Evolutionary conservation across 129 eudicot species (phyloP).

Genomic region (Kitagawia praeruptora): DNA sequence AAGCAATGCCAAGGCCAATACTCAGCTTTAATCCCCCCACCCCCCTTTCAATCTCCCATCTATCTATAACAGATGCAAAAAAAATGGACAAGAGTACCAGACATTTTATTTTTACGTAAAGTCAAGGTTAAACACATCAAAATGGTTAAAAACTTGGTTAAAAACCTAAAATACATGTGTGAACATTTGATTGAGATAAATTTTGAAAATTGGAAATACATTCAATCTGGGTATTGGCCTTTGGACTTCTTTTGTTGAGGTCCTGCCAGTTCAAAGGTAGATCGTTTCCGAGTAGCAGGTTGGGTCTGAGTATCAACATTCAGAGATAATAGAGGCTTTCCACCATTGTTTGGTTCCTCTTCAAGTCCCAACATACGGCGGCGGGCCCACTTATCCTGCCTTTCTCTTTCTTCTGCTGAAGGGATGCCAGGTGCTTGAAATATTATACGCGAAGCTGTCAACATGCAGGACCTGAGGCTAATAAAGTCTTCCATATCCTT

Average conservation of each 20-base stretch:
- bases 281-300: conserved; percentile 55
- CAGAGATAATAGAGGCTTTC: conserved; percentile 10
- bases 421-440: conserved; percentile 16
- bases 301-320: conserved; percentile 16
- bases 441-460: conserved; percentile 9
- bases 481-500: too few relatives aligned
- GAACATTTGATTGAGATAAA: too few relatives aligned
- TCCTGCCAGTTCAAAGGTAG: conserved; percentile 33
- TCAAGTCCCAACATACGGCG: too few relatives aligned
- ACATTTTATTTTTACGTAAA: neutral
- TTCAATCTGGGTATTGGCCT: conserved; percentile 48
- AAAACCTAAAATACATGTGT: too few relatives aligned
- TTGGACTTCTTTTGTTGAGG: conserved; percentile 50
- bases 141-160: too few relatives aligned
- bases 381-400: too few relatives aligned
- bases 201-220: too few relatives aligned
- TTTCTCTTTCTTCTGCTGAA: conserved; percentile 41
- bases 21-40: neutral
- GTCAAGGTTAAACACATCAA: too few relatives aligned
- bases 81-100: neutral
- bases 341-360: conserved; percentile 27
- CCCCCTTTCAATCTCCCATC: neutral
- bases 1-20: neutral
- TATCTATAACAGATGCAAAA: neutral
- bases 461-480: conserved; percentile 27